phyloP scores from a whole-genome alignment of 352 stramenopile genomes.

The Globisporangium solare region DNA sequence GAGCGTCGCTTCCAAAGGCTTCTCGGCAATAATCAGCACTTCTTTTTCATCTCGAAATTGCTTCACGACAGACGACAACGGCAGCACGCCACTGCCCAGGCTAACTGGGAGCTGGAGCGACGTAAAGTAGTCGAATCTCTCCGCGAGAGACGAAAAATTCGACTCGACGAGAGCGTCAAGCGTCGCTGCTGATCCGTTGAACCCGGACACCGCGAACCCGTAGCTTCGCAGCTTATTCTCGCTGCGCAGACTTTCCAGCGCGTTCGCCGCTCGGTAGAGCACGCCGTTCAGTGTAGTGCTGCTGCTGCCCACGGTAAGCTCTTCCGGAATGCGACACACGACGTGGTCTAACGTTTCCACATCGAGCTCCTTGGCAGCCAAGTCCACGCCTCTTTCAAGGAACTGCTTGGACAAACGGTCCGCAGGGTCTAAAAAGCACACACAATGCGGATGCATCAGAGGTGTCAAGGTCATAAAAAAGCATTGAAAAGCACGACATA shows the following conservation, averaged over 20 bases:
- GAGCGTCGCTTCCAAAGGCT: conserved; percentile 56
- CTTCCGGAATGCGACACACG: conserved; percentile 54
- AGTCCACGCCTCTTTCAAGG: conserved; percentile 43
- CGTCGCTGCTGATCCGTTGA: conserved; percentile 11
- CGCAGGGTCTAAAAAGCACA: conserved; percentile 16
- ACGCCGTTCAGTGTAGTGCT: conserved; percentile 24
- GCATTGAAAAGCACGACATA: neutral
- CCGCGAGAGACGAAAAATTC: conserved; percentile 32
- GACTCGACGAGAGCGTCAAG: conserved; percentile 44
- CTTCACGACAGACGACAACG: conserved; percentile 26
- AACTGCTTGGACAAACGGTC: conserved; percentile 33
- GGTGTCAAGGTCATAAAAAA: neutral
- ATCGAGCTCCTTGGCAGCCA: conserved; percentile 42
- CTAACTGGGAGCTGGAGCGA: conserved; percentile 61
- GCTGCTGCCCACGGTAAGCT: conserved; percentile 20
- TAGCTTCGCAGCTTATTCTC: conserved; percentile 58
- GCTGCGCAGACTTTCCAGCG: conserved; percentile 33
- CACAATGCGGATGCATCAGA: no score
- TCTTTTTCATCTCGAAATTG: conserved; percentile 41
- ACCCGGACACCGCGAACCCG: conserved; percentile 38
- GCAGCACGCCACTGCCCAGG: conserved; percentile 28
- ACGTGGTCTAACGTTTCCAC: conserved; percentile 67
- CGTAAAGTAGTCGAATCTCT: conserved; percentile 41
- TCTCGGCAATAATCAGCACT: conserved; percentile 61
- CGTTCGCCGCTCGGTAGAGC: conserved; percentile 27